A percentile compares a stretch with the other conserved stretches of the same genome.
These are phyloP conservation scores for Rhinocladiella mackenziei DNA, from an alignment of 2,329 filamentous ascomycete genomes.

Conservation along the genomic window DNA sequence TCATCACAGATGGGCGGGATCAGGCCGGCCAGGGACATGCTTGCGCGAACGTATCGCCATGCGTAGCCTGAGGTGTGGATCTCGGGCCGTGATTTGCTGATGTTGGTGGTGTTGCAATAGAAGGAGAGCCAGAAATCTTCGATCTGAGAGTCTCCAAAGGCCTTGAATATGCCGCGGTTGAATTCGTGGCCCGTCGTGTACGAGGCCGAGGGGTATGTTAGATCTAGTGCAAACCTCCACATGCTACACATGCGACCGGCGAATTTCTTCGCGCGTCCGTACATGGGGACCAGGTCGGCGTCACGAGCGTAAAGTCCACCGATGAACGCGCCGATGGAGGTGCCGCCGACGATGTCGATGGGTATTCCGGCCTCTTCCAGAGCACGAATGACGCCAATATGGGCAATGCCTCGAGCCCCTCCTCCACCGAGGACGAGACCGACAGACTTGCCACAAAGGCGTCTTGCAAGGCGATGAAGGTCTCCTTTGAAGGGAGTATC, in stretches of 20 bases:
- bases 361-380: conserved; percentile 95
- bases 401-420: conserved; percentile 84
- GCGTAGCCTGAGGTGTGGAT: conserved; percentile 96
- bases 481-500: conserved; percentile 94
- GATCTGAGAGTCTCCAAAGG: conserved; percentile 93
- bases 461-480: conserved; percentile 85
- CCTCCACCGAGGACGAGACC: conserved; percentile 91
- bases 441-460: conserved; percentile 89
- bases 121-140: conserved; percentile 99
- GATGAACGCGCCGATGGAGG: conserved; percentile 93
- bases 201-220: conserved; percentile 93
- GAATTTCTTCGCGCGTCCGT: conserved; percentile 95
- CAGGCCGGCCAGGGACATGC: conserved; percentile 91
- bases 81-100: conserved; percentile 86
- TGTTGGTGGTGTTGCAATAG: conserved; percentile 99
- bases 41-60: conserved; percentile 93
- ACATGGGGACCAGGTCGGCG: conserved; percentile 94
- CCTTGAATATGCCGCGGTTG: conserved; percentile 98
- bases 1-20: conserved; percentile 94
- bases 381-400: conserved; percentile 89
- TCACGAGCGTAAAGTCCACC: conserved; percentile 93
- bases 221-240: conserved; percentile 94
- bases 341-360: conserved; percentile 91
- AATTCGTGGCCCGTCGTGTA: conserved; percentile 99
- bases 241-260: conserved; percentile 97